These are phyloP conservation scores for Lecanosticta acicola DNA, from an alignment of 2,329 filamentous ascomycete species.

Conservation along the genomic window DNA sequence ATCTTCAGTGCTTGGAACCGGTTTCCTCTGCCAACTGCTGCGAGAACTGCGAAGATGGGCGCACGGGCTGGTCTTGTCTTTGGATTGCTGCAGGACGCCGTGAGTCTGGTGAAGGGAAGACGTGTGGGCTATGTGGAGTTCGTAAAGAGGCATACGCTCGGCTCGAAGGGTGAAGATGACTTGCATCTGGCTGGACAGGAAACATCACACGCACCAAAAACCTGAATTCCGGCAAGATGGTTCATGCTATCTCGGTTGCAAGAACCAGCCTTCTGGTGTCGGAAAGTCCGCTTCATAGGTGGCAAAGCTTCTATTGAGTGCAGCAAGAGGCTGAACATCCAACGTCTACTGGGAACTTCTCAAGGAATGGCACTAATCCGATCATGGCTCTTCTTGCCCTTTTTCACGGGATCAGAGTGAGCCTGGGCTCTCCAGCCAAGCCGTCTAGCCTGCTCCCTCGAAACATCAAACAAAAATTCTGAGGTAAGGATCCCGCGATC, in stretches of 20 bases:
- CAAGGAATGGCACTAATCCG: no score
- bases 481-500: neutral
- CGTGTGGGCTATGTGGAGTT: slow-evolving; percentile 70
- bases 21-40: slow-evolving; percentile 62
- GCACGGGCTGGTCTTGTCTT: slow-evolving; percentile 73
- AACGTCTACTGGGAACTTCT: no score
- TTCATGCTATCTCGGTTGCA: no score
- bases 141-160: slow-evolving; percentile 27
- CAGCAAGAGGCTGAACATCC: no score
- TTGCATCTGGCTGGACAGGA: neutral
- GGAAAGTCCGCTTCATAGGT: no score
- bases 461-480: neutral
- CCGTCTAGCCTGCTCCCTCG: neutral
- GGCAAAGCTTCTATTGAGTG: no score
- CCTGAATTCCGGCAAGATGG: no score
- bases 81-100: slow-evolving; percentile 71
- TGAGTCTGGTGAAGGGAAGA: slow-evolving; percentile 65
- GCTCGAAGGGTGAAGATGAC: slow-evolving; percentile 1
- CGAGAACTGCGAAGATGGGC: slow-evolving; percentile 68
- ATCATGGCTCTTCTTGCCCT: neutral
- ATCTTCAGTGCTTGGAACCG: slow-evolving; percentile 80
- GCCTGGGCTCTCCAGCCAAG: neutral
- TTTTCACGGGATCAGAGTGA: neutral
- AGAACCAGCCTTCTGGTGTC: no score
- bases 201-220: neutral